Conservation (phyloP, 371 early-diverging fungal genomes). For the Mucor saturninus region DNA sequence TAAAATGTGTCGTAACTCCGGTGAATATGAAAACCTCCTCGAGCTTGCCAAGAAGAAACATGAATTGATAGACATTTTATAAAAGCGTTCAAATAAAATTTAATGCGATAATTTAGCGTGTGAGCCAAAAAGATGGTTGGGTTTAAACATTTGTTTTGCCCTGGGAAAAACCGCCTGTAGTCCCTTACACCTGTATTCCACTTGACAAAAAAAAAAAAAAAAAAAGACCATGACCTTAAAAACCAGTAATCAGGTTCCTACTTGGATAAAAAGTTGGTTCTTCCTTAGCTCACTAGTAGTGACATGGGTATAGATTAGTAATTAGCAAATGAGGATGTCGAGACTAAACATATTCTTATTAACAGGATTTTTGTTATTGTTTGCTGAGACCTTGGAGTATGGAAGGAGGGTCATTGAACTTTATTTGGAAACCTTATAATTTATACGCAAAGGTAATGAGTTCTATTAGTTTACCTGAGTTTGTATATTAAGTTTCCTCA, state of each 20-base stretch:
- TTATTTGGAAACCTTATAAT: constrained; percentile 46
- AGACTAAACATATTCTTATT: not conserved
- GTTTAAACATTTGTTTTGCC: not conserved
- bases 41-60: constrained; percentile 45
- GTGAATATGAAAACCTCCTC: constrained; percentile 63
- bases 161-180: not conserved
- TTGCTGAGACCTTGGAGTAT: constrained; percentile 44
- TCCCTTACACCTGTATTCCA: not conserved
- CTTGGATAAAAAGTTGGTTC: constrained; percentile 36
- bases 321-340: not conserved
- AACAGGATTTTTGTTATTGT: constrained; percentile 46
- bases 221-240: not conserved
- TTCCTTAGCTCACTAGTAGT: constrained; percentile 34
- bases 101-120: not conserved
- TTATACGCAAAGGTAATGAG: constrained; percentile 37
- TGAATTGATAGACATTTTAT: constrained; percentile 9
- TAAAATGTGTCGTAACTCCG: constrained; percentile 70
- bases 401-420: constrained; percentile 40
- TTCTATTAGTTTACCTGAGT: constrained; percentile 1
- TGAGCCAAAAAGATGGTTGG: too few relatives aligned
- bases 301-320: constrained; percentile 29
- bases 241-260: constrained; percentile 10
- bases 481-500: constrained; percentile 1
- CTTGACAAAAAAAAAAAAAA: not conserved
- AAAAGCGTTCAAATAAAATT: not conserved